phyloP scores from a whole-genome alignment of 192 early-diverging fungal species.

The Coemansia sp. region DNA sequence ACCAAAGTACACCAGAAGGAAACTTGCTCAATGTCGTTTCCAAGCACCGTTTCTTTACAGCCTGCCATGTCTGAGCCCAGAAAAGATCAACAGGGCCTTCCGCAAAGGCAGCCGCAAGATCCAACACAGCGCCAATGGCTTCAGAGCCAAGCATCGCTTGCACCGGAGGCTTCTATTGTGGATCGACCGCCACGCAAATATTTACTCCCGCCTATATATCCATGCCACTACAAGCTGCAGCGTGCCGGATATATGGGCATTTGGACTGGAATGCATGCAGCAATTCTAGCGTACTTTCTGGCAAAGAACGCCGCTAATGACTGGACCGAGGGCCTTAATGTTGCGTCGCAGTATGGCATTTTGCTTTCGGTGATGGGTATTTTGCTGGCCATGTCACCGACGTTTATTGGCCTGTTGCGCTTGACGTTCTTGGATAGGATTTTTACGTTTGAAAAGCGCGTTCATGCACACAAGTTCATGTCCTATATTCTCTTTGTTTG shows the following conservation, averaged over 20 bases:
- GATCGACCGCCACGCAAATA: slow-evolving; percentile 34
- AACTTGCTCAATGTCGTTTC: not conserved
- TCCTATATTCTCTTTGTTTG: slow-evolving; percentile 68
- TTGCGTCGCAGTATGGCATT: slow-evolving; percentile 49
- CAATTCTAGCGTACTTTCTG: slow-evolving; percentile 44
- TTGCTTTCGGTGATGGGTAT: slow-evolving; percentile 54
- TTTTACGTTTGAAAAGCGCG: slow-evolving; percentile 70
- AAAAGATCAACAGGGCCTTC: not conserved
- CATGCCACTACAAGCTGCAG: slow-evolving; percentile 55
- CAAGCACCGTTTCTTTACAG: not conserved
- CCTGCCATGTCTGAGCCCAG: not conserved
- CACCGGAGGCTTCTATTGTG: slow-evolving; percentile 14
- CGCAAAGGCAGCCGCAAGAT: slow-evolving; percentile 1
- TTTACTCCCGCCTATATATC: slow-evolving; percentile 47
- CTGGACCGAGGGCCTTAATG: slow-evolving; percentile 48
- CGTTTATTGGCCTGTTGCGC: slow-evolving; percentile 61
- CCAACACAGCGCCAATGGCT: slow-evolving; percentile 12
- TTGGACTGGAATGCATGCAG: slow-evolving; percentile 39
- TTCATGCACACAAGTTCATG: slow-evolving; percentile 73
- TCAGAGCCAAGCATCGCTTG: slow-evolving; percentile 21
- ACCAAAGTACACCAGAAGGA: not conserved
- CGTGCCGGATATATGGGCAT: slow-evolving; percentile 49
- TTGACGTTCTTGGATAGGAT: slow-evolving; percentile 59
- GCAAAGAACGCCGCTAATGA: slow-evolving; percentile 20
- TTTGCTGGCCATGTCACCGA: slow-evolving; percentile 68